These are phyloP conservation scores for Beauveria pseudobassiana DNA, from an alignment of 2,329 filamentous ascomycete species.

Conservation along the genomic window DNA sequence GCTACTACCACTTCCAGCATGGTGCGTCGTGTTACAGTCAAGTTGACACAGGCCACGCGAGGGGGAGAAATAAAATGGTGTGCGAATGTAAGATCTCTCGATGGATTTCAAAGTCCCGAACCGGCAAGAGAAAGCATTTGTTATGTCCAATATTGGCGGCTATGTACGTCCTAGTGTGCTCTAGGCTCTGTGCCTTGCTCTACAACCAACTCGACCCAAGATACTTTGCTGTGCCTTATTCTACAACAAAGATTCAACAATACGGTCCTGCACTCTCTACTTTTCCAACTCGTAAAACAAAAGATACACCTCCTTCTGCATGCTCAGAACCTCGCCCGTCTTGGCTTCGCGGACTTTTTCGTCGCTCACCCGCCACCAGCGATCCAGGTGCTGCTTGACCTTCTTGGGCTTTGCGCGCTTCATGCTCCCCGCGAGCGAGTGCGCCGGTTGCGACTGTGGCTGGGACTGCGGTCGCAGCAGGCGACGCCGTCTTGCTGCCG, in stretches of 20 bases:
- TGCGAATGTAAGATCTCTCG: no score
- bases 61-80: no score
- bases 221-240: not conserved
- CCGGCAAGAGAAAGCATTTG: not conserved
- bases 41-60: no score
- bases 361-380: slow-evolving; percentile 96
- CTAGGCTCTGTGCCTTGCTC: not conserved
- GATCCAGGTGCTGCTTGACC: slow-evolving; percentile 53
- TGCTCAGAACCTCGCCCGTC: slow-evolving; percentile 80
- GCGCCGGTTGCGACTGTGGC: slow-evolving; percentile 7
- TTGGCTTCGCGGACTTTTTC: slow-evolving; percentile 94
- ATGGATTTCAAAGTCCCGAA: no score
- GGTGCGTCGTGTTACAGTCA: not conserved
- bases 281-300: slow-evolving; percentile 88
- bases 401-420: slow-evolving; percentile 39
- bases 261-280: not conserved
- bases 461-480: slow-evolving; percentile 14
- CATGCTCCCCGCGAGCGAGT: slow-evolving; percentile 15
- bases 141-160: not conserved
- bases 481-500: slow-evolving; percentile 18
- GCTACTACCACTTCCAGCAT: not conserved
- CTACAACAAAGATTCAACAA: not conserved
- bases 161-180: not conserved
- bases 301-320: slow-evolving; percentile 94
- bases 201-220: not conserved